Conservation (phyloP, 805 yeast species). For the Wickerhamomyces chaumierensis region DNA sequence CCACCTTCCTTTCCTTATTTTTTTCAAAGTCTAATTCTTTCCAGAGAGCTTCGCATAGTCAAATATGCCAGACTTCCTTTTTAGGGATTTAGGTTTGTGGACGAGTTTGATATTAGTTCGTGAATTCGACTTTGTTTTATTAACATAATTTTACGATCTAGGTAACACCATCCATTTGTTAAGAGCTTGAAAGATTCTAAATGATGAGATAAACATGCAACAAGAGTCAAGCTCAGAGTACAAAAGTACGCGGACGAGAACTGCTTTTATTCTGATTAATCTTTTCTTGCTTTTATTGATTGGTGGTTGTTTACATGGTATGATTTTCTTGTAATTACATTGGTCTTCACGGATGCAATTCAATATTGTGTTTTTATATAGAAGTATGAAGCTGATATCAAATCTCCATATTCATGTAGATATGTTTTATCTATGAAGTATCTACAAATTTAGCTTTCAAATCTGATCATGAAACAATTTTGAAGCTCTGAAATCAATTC, state of each 20-base stretch:
- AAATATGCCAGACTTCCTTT: conserved; percentile 45
- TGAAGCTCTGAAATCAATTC: too few relatives aligned
- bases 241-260: conserved; percentile 50
- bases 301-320: too few relatives aligned
- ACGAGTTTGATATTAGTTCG: not conserved
- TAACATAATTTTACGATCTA: too few relatives aligned
- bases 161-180: too few relatives aligned
- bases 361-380: conserved; percentile 2
- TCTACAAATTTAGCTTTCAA: too few relatives aligned
- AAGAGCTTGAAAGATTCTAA: conserved; percentile 11
- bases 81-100: conserved; percentile 4
- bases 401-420: too few relatives aligned
- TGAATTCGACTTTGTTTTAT: not conserved
- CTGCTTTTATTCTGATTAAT: conserved; percentile 32
- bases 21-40: conserved; percentile 7
- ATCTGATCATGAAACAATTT: too few relatives aligned
- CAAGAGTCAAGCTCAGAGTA: conserved; percentile 89
- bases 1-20: conserved; percentile 24
- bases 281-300: not conserved
- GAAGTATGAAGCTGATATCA: conserved; percentile 4
- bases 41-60: conserved; percentile 39
- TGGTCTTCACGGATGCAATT: not conserved
- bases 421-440: too few relatives aligned
- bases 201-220: conserved; percentile 73
- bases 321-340: not conserved